A percentile compares a stretch with the other conserved stretches of the same genome.
Evolutionary conservation across 164 flowering plant genomes (phyloP).

Genomic region (Warburgia ugandensis): DNA sequence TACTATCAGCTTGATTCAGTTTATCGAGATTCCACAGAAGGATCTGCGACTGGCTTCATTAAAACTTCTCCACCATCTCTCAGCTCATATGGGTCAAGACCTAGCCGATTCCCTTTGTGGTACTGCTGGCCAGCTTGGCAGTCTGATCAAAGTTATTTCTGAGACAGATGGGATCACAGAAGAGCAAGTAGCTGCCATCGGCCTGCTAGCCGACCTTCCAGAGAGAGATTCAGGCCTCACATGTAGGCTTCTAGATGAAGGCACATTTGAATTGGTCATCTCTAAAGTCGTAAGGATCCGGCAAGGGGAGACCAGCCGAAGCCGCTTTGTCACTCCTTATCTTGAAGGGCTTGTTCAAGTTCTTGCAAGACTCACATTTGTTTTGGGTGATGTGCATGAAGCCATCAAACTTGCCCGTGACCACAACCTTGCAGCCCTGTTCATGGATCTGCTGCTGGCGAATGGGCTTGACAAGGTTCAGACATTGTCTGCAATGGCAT

Average conservation of each 20-base stretch:
- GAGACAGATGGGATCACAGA: slow-evolving; percentile 63
- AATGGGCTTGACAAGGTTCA: slow-evolving; percentile 88
- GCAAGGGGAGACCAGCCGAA: slow-evolving; percentile 65
- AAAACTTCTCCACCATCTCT: slow-evolving; percentile 73
- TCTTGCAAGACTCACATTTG: slow-evolving; percentile 76
- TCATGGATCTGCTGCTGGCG: slow-evolving; percentile 64
- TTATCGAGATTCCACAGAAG: slow-evolving; percentile 81
- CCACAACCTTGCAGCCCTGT: slow-evolving; percentile 55
- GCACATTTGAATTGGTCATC: slow-evolving; percentile 49
- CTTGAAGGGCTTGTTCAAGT: slow-evolving; percentile 79
- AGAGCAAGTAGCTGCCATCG: slow-evolving; percentile 88
- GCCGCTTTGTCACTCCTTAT: slow-evolving; percentile 74
- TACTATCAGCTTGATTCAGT: slow-evolving; percentile 81
- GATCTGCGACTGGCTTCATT: slow-evolving; percentile 75
- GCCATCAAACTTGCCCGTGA: slow-evolving; percentile 56
- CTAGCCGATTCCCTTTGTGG: slow-evolving; percentile 73
- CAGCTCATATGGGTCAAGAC: slow-evolving; percentile 85
- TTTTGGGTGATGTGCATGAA: slow-evolving; percentile 45
- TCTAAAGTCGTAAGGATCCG: slow-evolving; percentile 40
- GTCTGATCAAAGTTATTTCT: slow-evolving; percentile 52
- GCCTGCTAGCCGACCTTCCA: slow-evolving; percentile 84
- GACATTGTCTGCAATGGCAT: slow-evolving; percentile 73
- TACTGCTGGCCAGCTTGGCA: slow-evolving; percentile 70
- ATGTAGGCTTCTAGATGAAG: slow-evolving; percentile 62
- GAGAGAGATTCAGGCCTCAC: slow-evolving; percentile 80